Evolutionary conservation across 441 rosid genomes (phyloP).

Genomic region (Metrosideros polymorpha): DNA sequence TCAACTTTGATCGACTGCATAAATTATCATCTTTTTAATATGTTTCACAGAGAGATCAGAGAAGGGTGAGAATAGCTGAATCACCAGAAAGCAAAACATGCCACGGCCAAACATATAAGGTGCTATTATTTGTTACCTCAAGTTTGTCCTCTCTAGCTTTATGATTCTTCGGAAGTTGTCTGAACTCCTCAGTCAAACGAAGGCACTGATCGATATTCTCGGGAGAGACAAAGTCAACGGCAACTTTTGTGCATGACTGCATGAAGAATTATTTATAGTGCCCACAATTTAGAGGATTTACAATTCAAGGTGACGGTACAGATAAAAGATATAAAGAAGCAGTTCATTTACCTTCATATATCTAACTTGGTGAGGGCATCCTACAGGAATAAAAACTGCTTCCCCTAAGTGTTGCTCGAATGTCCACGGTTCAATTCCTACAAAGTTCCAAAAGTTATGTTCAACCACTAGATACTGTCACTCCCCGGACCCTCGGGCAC

Average conservation of each 20-base stretch:
- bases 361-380: conserved; percentile 92
- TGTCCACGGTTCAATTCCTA: conserved; percentile 89
- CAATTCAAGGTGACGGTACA: background rate
- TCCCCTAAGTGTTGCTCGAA: conserved; percentile 70
- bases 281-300: background rate
- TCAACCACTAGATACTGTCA: background rate
- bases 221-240: conserved; percentile 80
- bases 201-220: conserved; percentile 64
- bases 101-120: conserved; percentile 30
- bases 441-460: background rate
- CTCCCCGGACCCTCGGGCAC: no score
- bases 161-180: conserved; percentile 73
- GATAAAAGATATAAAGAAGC: no score
- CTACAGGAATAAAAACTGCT: conserved; percentile 85
- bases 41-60: conserved; percentile 12
- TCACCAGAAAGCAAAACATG: background rate
- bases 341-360: conserved; percentile 52
- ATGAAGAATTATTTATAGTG: background rate
- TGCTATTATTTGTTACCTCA: conserved; percentile 30
- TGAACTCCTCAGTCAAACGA: conserved; percentile 65
- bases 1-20: conserved; percentile 39
- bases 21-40: conserved; percentile 71
- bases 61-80: background rate
- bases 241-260: conserved; percentile 88
- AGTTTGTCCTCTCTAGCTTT: conserved; percentile 83